A percentile compares a stretch with the other conserved stretches of the same genome.
phyloP scores from a whole-genome alignment of 2,329 filamentous ascomycete species.

The Pochonia chlamydosporia region DNA sequence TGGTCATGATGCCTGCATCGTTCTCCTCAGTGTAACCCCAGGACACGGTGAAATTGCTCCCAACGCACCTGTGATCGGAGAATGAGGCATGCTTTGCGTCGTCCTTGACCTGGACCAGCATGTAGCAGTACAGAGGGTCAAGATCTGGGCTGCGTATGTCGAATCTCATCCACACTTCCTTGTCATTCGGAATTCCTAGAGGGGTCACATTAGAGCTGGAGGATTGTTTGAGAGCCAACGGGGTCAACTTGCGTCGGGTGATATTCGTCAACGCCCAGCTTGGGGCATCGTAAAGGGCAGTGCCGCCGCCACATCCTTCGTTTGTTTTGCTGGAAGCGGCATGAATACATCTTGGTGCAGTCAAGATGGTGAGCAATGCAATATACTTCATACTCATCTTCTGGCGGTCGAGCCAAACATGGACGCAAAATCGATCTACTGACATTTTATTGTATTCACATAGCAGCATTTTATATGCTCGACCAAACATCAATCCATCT shows the following conservation, averaged over 20 bases:
- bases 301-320: not conserved
- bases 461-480: not conserved
- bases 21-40: constrained; percentile 24
- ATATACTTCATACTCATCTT: not conserved
- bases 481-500: too few relatives aligned
- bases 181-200: constrained; percentile 1
- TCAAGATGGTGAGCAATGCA: not conserved
- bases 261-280: constrained; percentile 6
- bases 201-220: not conserved
- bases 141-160: constrained; percentile 9
- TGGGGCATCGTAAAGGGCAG: constrained; percentile 1
- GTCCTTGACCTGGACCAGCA: constrained; percentile 8
- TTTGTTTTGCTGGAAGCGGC: not conserved
- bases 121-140: constrained; percentile 9
- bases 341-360: not conserved
- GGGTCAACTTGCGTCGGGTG: constrained; percentile 3
- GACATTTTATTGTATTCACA: too few relatives aligned
- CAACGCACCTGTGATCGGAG: constrained; percentile 15
- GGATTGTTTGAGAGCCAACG: not conserved
- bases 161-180: constrained; percentile 8
- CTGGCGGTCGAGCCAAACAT: too few relatives aligned
- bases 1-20: constrained; percentile 23
- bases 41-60: constrained; percentile 21
- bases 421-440: too few relatives aligned
- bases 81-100: constrained; percentile 19